These are phyloP conservation scores for Macrophomina pseudophaseolina DNA, from an alignment of 2,329 filamentous ascomycete genomes.

Conservation along the genomic window DNA sequence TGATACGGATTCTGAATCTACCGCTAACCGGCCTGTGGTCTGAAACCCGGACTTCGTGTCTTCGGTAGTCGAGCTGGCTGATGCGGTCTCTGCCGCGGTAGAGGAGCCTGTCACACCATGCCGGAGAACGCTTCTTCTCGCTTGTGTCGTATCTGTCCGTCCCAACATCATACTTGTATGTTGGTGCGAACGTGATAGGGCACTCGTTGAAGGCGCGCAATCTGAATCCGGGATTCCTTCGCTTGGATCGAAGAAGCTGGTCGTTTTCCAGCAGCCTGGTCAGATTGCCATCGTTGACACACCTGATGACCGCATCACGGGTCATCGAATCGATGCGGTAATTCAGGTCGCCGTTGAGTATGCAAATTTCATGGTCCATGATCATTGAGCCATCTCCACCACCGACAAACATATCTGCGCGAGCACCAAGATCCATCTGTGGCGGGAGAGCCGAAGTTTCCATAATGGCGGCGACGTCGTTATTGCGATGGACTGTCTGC, in stretches of 20 bases:
- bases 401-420: constrained; percentile 80
- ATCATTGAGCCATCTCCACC: constrained; percentile 97
- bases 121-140: constrained; percentile 91
- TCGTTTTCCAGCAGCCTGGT: constrained; percentile 88
- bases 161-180: constrained; percentile 98
- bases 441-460: constrained; percentile 76
- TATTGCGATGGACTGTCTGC: constrained; percentile 88
- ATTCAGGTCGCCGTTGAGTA: constrained; percentile 94
- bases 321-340: constrained; percentile 98
- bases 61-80: constrained; percentile 82
- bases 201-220: constrained; percentile 89
- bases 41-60: constrained; percentile 88
- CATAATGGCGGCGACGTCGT: constrained; percentile 87
- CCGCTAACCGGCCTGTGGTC: constrained; percentile 94
- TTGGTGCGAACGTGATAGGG: constrained; percentile 89
- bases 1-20: constrained; percentile 80
- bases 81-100: constrained; percentile 82
- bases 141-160: constrained; percentile 93
- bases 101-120: constrained; percentile 95
- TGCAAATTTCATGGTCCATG: constrained; percentile 95
- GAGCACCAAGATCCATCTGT: constrained; percentile 67
- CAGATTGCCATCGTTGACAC: constrained; percentile 80
- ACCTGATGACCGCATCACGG: constrained; percentile 87
- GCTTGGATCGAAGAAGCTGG: constrained; percentile 85
- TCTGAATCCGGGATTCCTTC: constrained; percentile 87